Evolutionary conservation across 768 basidiomycete species (phyloP).

Genomic region (Trametes villosa): DNA sequence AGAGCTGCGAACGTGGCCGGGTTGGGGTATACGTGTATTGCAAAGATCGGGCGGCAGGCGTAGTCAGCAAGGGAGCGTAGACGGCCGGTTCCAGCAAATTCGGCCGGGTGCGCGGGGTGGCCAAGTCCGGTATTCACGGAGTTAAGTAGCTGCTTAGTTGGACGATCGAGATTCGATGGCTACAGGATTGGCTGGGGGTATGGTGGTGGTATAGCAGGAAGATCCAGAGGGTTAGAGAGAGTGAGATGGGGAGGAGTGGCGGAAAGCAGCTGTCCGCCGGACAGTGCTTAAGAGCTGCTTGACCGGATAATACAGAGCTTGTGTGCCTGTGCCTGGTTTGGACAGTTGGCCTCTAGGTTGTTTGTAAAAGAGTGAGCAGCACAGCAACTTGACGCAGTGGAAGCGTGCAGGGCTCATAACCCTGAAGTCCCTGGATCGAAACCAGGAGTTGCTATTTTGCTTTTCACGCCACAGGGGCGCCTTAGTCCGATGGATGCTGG

Average conservation of each 20-base stretch:
- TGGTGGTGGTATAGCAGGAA: too few species aligned
- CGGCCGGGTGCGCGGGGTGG: neutral
- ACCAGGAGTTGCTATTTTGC: constrained; percentile 1
- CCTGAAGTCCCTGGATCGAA: constrained; percentile 8
- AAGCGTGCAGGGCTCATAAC: constrained; percentile 8
- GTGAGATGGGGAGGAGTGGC: too few species aligned
- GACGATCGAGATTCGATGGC: too few species aligned
- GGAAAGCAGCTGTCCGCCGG: too few species aligned
- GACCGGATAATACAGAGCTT: too few species aligned
- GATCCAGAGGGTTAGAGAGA: too few species aligned
- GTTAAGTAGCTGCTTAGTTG: neutral
- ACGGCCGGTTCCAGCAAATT: constrained; percentile 15
- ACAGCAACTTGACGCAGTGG: constrained; percentile 9
- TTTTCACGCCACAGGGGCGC: too few species aligned
- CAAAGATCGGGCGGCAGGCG: neutral
- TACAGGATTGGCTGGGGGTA: too few species aligned
- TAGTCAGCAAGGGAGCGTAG: constrained; percentile 8
- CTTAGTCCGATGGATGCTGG: too few species aligned
- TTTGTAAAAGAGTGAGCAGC: neutral
- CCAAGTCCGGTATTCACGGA: constrained; percentile 8
- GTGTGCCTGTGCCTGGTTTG: too few species aligned
- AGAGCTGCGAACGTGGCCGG: neutral
- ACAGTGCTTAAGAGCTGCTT: too few species aligned
- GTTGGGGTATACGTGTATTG: neutral
- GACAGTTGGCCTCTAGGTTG: too few species aligned